Percentiles rank a stretch among this genome's conserved stretches.
Conservation (phyloP, 1,284 basidiomycete species). For the Prillingera fragicola region DNA sequence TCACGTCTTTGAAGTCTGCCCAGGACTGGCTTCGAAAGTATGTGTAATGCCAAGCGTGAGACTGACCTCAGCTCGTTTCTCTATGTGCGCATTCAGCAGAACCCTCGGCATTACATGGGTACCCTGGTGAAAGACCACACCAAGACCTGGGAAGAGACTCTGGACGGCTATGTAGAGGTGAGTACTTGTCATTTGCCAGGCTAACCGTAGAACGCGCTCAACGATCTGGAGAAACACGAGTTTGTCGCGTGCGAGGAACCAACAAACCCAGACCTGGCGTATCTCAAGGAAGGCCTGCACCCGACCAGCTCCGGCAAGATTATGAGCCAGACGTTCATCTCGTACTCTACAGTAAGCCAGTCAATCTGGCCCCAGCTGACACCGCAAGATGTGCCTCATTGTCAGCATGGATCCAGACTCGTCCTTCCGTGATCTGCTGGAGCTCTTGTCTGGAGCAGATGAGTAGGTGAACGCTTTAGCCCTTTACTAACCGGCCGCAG, state of each 20-base stretch:
- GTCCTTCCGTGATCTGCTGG: conserved; percentile 24
- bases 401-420: conserved; percentile 17
- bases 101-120: conserved; percentile 65
- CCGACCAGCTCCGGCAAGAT: conserved; percentile 25
- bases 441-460: conserved; percentile 20
- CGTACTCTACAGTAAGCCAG: conserved; percentile 14
- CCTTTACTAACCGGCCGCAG: conserved; percentile 10
- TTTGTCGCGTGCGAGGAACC: conserved; percentile 50
- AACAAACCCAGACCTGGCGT: conserved; percentile 18
- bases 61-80: conserved; percentile 60
- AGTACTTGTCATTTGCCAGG: conserved; percentile 8
- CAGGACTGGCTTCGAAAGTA: conserved; percentile 63
- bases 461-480: conserved; percentile 22
- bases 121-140: conserved; percentile 38
- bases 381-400: conserved; percentile 25
- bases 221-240: conserved; percentile 56
- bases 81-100: conserved; percentile 73
- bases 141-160: conserved; percentile 55
- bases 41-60: background rate
- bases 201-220: conserved; percentile 56
- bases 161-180: conserved; percentile 63
- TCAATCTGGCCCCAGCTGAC: background rate
- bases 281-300: conserved; percentile 25
- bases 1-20: conserved; percentile 61
- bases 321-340: conserved; percentile 29